Evolutionary conservation across 306 rosid genomes (phyloP).

Genomic region (Vicia villosa): DNA sequence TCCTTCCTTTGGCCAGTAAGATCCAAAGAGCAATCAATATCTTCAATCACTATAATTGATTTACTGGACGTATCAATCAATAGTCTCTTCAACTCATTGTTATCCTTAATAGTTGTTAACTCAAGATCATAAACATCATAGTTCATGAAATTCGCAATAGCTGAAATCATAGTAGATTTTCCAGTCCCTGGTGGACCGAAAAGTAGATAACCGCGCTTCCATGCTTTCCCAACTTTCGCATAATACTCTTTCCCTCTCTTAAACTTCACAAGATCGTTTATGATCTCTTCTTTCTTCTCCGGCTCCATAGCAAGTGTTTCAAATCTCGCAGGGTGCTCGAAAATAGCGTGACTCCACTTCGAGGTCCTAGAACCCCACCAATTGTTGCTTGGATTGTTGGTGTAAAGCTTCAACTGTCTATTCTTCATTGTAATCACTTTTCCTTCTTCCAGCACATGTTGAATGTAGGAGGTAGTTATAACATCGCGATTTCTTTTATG

Average conservation of each 20-base stretch:
- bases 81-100: conserved; percentile 48
- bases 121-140: conserved; percentile 72
- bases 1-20: conserved; percentile 63
- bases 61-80: conserved; percentile 52
- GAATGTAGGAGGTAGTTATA: conserved; percentile 37
- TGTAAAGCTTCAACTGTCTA: conserved; percentile 52
- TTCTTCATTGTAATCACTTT: conserved; percentile 29
- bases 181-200: conserved; percentile 77
- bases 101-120: conserved; percentile 58
- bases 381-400: conserved; percentile 42
- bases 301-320: conserved; percentile 57
- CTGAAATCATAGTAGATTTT: conserved; percentile 66
- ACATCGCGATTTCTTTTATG: conserved; percentile 42
- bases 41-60: conserved; percentile 61
- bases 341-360: conserved; percentile 54
- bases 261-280: conserved; percentile 52
- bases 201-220: conserved; percentile 67
- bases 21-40: conserved; percentile 74
- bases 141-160: conserved; percentile 65
- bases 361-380: conserved; percentile 30
- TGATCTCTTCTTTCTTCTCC: conserved; percentile 46
- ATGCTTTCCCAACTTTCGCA: conserved; percentile 61
- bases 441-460: conserved; percentile 41
- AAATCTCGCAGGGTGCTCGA: conserved; percentile 67
- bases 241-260: conserved; percentile 56